These are phyloP conservation scores for Periconia sp. DNA, from an alignment of 2,329 filamentous ascomycete genomes.

Conservation along the genomic window DNA sequence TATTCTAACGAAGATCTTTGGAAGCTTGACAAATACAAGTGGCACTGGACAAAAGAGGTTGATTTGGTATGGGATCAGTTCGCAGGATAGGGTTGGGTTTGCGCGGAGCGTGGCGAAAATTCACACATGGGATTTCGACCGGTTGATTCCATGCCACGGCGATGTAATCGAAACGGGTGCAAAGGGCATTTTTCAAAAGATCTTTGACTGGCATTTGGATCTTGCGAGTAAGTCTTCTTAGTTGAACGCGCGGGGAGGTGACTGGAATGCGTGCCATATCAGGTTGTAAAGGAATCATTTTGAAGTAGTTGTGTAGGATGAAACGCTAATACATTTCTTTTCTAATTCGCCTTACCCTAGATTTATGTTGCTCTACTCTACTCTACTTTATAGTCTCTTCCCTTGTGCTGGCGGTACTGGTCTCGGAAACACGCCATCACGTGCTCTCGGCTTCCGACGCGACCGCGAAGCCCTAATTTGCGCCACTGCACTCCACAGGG, in stretches of 20 bases:
- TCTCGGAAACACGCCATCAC: constrained; percentile 1
- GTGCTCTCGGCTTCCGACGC: constrained; percentile 5
- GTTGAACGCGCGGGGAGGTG: background rate
- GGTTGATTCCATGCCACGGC: constrained; percentile 90
- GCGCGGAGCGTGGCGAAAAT: constrained; percentile 73
- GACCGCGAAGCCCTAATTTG: constrained; percentile 5
- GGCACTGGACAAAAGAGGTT: constrained; percentile 81
- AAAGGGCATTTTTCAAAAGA: constrained; percentile 76
- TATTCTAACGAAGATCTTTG: constrained; percentile 64
- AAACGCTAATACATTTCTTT: too few relatives aligned
- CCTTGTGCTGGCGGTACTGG: too few relatives aligned
- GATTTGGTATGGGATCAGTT: constrained; percentile 75
- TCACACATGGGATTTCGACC: constrained; percentile 80
- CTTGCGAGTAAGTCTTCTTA: constrained; percentile 25
- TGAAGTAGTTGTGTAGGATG: too few relatives aligned
- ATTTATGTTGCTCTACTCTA: too few relatives aligned
- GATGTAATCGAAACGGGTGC: constrained; percentile 79
- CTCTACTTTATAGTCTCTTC: too few relatives aligned
- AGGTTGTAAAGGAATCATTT: too few relatives aligned
- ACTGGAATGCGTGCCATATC: background rate
- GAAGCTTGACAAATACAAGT: constrained; percentile 63
- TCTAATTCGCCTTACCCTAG: too few relatives aligned
- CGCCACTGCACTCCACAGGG: background rate
- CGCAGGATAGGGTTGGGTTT: constrained; percentile 70
- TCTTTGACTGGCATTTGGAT: constrained; percentile 83